Evolutionary conservation across 2,329 filamentous ascomycete genomes (phyloP), one percentile per base, ranked within the genome.

Genomic region (Colletotrichum brevisporum): DNA sequence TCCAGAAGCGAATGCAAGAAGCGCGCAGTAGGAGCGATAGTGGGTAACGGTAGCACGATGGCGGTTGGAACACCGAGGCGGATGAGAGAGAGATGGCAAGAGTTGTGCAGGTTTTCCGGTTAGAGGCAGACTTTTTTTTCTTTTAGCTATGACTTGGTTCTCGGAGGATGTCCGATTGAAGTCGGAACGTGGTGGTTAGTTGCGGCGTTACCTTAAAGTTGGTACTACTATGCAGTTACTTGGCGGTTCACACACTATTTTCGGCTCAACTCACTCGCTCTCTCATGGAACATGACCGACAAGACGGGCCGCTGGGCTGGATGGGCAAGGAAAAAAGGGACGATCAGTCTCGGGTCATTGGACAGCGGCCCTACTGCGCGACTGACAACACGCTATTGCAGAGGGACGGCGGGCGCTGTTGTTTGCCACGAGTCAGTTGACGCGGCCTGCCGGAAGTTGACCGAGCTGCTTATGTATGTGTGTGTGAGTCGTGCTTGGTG

Each of bases 371-470:
- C n/a, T 24, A 50, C 31, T 36, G 31, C 8, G 31, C 8, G 31
- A 43, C 5, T 9, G 9, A 39, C 13, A 43, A 21, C 45, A 18
- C 45, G 21, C 21, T 24, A 24, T 24, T 48, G 2, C 45, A 21
- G n/a, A 48, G 45, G 18, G 45, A 16, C 45, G 18, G 15, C 45
- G 45, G 31, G 9, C 18, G 45, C 45, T 5, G 48, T 39, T 41
- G 27, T 56, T 60, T 24, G 50, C 62, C 66, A 66, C 66, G 66
- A 69, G 66, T 69, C 66, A 69, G 63, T 51, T 41, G 18, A 39
- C 50, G 60, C 45, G 39, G 21, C 24, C 36, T 47, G 50, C 24
- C 66, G 68, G 68, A 70, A 70, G 68, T 70, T 70, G 68, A 68
- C 68, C 68, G 68, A 70, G 64, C 24, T 41, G 6, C 36, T 15